Base-by-base conservation (phyloP, 768 basidiomycete genomes). In the Holtermannia corniformis region DNA sequence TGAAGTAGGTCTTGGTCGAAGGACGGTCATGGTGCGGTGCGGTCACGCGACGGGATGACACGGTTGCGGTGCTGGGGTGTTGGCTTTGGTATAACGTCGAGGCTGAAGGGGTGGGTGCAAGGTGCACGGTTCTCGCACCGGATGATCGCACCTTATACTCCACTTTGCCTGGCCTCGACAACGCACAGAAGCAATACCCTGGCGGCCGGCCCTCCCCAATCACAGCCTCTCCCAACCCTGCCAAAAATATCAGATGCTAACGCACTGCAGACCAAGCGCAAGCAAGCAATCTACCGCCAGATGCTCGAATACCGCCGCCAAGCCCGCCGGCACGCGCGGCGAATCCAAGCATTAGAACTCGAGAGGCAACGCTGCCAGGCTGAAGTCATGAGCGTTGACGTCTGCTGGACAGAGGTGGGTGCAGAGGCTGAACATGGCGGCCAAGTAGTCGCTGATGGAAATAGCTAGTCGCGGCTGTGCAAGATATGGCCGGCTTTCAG, bases 231-330 rank as follows among this genome's bases (percentile, higher is more conserved):
- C n/a, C n/a, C n/a, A n/a, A n/a, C 10, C 32, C 32, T 37, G 32
- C 16, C 16, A 16, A 37, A 37, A 37, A 16, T 7, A 7, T 37
- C 32, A 37, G 10, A 16, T 7, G 32, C 32, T 37, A 16, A 37
- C 27, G 45, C 27, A 49, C 3, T 32, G 1, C 41, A 61, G 60
- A 45, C 50, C 4, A 54, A 52, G 21, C 63, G 64, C 13, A 68
- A 68, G 55, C 64, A 68, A 51, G 67, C 67, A n/a, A 68, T 68
- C 27, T 68, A 64, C 47, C 57, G 67, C 11, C 67, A 68, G 27
- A 68, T 68, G 67, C 64, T 65, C 23, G 67, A 65, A 49, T 65
- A 68, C 50, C 59, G 62, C 2, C 57, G 67, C 3, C 59, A 58
- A n/a, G 59, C 59, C 32, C 58, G 64, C 47, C 56, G 50, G n/a